Percentiles rank a stretch among this genome's conserved stretches.
These are phyloP conservation scores for Astrephomene gubernaculifera DNA, from an alignment of 139 green algal genomes.

Conservation along the genomic window DNA sequence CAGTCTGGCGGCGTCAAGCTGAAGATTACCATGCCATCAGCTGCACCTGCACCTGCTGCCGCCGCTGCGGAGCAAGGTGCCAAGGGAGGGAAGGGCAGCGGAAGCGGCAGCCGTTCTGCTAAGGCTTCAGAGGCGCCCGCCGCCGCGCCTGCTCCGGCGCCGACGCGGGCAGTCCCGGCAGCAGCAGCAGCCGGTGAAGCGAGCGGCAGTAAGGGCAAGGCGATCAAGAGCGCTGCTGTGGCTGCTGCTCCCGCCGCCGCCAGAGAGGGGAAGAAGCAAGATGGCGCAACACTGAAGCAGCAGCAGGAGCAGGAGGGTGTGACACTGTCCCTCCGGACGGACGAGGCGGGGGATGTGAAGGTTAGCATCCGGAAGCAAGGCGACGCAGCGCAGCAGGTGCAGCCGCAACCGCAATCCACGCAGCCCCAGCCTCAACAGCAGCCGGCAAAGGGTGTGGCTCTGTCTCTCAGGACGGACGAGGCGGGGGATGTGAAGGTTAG, in stretches of 20 bases:
- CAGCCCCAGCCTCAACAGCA: background rate
- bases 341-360: background rate
- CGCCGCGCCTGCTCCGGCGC: background rate
- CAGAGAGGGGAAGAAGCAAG: background rate
- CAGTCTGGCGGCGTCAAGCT: background rate
- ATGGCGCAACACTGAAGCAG: background rate
- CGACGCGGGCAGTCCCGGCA: background rate
- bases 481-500: slow-evolving; percentile 1
- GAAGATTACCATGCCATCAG: background rate
- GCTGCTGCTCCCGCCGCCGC: too few species aligned
- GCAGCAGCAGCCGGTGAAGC: background rate
- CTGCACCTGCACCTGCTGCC: background rate
- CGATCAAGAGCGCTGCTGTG: background rate
- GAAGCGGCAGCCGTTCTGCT: background rate
- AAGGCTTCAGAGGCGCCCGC: background rate
- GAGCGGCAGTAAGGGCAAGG: background rate
- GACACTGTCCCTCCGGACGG: background rate
- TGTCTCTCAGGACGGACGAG: slow-evolving; percentile 1
- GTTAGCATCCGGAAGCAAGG: slow-evolving; percentile 1
- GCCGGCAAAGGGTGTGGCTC: background rate
- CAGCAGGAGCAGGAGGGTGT: background rate
- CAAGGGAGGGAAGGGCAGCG: background rate
- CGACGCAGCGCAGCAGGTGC: background rate
- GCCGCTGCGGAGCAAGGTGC: background rate
- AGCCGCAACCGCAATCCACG: background rate